phyloP scores from a whole-genome alignment of 2,329 filamentous ascomycete genomes.

The Juglanconis oblonga region DNA sequence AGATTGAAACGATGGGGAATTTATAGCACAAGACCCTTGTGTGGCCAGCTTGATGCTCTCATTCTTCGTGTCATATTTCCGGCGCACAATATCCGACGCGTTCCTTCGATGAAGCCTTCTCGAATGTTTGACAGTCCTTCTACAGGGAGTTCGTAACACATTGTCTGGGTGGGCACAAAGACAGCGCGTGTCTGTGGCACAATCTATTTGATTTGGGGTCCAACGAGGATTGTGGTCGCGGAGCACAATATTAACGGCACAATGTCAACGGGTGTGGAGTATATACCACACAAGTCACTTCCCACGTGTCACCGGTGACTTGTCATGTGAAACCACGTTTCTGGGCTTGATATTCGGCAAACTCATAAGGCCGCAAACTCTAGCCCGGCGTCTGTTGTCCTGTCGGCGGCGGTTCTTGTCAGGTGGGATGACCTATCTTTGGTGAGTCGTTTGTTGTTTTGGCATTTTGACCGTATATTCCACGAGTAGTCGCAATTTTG shows the following conservation, averaged over 20 bases:
- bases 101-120: neutral
- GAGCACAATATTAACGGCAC: conserved; percentile 7
- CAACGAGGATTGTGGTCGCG: neutral
- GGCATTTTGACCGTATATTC: too few relatives aligned
- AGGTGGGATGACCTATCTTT: too few relatives aligned
- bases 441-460: too few relatives aligned
- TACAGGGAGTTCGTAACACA: neutral
- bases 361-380: too few relatives aligned
- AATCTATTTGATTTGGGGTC: neutral
- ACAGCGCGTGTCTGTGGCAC: neutral
- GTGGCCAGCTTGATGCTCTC: neutral
- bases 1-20: neutral
- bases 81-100: neutral
- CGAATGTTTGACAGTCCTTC: neutral
- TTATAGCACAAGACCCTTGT: too few relatives aligned
- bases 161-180: conserved; percentile 14
- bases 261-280: neutral
- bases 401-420: too few relatives aligned
- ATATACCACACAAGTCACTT: neutral
- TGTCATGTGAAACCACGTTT: too few relatives aligned
- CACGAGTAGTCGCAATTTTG: too few relatives aligned
- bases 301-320: too few relatives aligned
- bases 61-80: neutral
- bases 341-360: too few relatives aligned
- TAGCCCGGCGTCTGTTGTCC: too few relatives aligned